A percentile compares a stretch with the other conserved stretches of the same genome.
Conservation (phyloP, 306 rosid species). For the Malus asiatica region DNA sequence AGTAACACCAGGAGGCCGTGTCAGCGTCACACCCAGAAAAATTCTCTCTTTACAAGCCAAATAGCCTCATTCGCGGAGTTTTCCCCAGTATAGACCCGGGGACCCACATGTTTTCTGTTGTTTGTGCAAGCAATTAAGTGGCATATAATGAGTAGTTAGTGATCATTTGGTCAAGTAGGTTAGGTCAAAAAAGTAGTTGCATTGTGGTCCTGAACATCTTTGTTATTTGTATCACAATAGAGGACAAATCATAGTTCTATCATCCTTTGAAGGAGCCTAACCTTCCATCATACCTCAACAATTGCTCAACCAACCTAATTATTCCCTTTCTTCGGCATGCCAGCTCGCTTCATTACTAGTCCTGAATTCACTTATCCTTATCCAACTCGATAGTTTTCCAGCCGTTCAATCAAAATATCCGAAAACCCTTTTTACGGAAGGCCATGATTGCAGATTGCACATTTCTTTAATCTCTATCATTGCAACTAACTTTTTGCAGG, state of each 20-base stretch:
- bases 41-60: neutral
- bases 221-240: constrained; percentile 25
- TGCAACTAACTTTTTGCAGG: constrained; percentile 61
- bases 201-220: constrained; percentile 38
- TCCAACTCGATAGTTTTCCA: constrained; percentile 19
- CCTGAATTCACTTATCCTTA: constrained; percentile 22
- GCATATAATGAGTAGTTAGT: constrained; percentile 22
- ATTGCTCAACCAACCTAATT: constrained; percentile 37
- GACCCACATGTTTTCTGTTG: constrained; percentile 13
- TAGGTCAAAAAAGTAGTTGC: constrained; percentile 41
- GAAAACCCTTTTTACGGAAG: constrained; percentile 8
- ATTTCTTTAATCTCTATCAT: constrained; percentile 23
- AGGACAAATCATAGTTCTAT: constrained; percentile 30
- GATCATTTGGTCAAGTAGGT: constrained; percentile 45
- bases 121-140: constrained; percentile 25
- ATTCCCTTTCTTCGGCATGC: constrained; percentile 36
- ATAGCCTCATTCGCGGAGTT: neutral
- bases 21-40: neutral
- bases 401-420: constrained; percentile 15
- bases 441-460: constrained; percentile 29
- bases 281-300: constrained; percentile 24
- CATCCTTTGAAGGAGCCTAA: constrained; percentile 13
- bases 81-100: neutral
- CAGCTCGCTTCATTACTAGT: constrained; percentile 35
- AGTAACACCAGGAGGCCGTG: neutral